phyloP scores from a whole-genome alignment of 2,329 filamentous ascomycete genomes.

The Fusarium paranaense region DNA sequence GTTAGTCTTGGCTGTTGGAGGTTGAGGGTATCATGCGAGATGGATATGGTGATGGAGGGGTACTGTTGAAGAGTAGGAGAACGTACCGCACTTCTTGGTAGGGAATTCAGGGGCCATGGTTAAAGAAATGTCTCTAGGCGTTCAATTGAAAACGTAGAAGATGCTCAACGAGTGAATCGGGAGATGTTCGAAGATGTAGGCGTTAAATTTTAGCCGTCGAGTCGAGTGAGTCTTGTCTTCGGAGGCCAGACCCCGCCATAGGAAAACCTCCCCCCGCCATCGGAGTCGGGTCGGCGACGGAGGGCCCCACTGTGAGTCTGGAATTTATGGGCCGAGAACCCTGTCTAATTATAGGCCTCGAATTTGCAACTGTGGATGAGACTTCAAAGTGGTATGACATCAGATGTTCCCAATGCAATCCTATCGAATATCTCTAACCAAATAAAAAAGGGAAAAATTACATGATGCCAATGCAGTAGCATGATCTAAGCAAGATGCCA shows the following conservation, averaged over 20 bases:
- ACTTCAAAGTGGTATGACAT: conserved; percentile 12
- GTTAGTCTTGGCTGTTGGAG: neutral
- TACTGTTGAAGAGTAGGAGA: neutral
- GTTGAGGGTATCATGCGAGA: neutral
- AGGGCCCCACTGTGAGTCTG: conserved; percentile 13
- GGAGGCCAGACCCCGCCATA: conserved; percentile 43
- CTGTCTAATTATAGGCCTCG: conserved; percentile 24
- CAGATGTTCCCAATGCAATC: conserved; percentile 15
- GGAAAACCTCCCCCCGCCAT: conserved; percentile 47
- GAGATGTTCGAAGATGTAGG: conserved; percentile 2
- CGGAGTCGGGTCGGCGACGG: conserved; percentile 41
- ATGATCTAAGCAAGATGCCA: conserved; percentile 9
- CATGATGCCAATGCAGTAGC: neutral
- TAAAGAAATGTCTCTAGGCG: neutral
- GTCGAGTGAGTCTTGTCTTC: conserved; percentile 29
- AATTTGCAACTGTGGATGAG: conserved; percentile 8
- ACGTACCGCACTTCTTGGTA: conserved; percentile 69
- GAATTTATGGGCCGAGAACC: conserved; percentile 19
- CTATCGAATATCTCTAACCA: neutral
- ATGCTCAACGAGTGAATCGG: neutral
- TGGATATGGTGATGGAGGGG: conserved; percentile 21
- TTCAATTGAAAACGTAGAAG: neutral
- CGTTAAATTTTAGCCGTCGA: conserved; percentile 37
- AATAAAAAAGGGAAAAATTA: conserved; percentile 5
- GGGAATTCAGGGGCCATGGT: conserved; percentile 59